These are phyloP conservation scores for Didymella exigua DNA, from an alignment of 2,329 filamentous ascomycete species.

Conservation along the genomic window DNA sequence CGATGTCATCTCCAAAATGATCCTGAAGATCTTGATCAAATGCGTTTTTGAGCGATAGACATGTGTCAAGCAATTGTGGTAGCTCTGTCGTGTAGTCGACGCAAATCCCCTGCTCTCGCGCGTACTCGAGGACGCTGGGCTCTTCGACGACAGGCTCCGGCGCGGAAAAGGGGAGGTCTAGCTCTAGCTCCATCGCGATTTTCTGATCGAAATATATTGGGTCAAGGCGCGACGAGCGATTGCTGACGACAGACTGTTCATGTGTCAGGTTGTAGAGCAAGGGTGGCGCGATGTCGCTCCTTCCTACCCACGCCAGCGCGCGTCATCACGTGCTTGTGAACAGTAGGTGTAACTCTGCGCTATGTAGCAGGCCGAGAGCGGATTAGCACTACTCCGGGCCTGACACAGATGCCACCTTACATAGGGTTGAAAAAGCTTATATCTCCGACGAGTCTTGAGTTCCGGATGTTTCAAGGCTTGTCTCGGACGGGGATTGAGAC, in stretches of 20 bases:
- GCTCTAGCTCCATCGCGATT: constrained; percentile 27
- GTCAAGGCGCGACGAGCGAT: too few relatives aligned
- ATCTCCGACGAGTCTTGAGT: constrained; percentile 1
- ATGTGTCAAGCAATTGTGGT: constrained; percentile 23
- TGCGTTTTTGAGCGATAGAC: constrained; percentile 12
- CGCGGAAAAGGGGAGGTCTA: constrained; percentile 17
- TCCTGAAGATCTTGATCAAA: constrained; percentile 30
- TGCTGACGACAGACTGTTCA: background rate
- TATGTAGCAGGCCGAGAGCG: background rate
- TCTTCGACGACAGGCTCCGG: constrained; percentile 22
- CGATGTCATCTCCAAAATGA: constrained; percentile 17
- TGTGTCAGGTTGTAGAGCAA: background rate
- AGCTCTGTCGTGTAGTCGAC: constrained; percentile 44
- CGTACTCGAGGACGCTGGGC: constrained; percentile 54
- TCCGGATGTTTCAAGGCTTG: constrained; percentile 10
- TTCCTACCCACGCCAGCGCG: background rate
- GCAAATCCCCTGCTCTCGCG: constrained; percentile 53
- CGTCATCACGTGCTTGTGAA: constrained; percentile 2
- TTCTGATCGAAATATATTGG: too few relatives aligned
- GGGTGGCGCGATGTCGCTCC: background rate
- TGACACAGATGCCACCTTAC: background rate
- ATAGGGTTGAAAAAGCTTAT: background rate
- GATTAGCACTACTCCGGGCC: background rate
- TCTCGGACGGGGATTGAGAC: constrained; percentile 5
- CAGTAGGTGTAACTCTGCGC: background rate